Evolutionary conservation across 2,329 filamentous ascomycete species (phyloP), one percentile per base, ranked within the genome.

Genomic region (Paracoccidioides lutzii): DNA sequence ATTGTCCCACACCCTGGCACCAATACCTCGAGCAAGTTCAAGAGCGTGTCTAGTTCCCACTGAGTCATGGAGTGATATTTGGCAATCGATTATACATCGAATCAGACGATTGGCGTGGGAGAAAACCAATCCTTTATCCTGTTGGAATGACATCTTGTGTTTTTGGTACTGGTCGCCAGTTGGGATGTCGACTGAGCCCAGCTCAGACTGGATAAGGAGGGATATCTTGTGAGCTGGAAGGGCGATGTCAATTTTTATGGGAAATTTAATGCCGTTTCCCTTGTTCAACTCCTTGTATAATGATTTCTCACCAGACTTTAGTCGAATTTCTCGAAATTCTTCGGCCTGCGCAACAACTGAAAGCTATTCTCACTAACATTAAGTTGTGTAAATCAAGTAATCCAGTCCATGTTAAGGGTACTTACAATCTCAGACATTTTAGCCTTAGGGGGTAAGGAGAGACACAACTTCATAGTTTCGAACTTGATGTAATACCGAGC

Each of bases 401-500:
- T 30, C 22, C 3, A 10, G n/a, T 22, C 22, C 22, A 8, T 28
- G 6, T 9, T 22, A 15, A 48, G 41, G 3, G 1, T 1, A 71
- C 82, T 73, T 71, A 89, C 86, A 63, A 91, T 82, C 45, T 87
- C 79, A 35, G 83, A 83, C 5, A 84, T 74, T 6, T 78, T 81
- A 0, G 83, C 78, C 43, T 77, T 79, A 0, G 72, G 68, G n/a
- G 80, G 78, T 53, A 93, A 74, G 0, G 74, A 73, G 45, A 91
- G 71, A 12, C 94, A 75, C 1, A 76, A 67, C 62, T 82, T 84
- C 87, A 93, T 94, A 0, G 88, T 93, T 41, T 85, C 78, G 62
- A 90, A 90, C 28, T 81, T 81, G 3, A 93, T 75, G 72, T 88
- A 91, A 66, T 91, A 94, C 50, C 82, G 80, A 45, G 88, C 86